phyloP scores from a whole-genome alignment of 2,329 filamentous ascomycete species.

The Trichoderma sp. region DNA sequence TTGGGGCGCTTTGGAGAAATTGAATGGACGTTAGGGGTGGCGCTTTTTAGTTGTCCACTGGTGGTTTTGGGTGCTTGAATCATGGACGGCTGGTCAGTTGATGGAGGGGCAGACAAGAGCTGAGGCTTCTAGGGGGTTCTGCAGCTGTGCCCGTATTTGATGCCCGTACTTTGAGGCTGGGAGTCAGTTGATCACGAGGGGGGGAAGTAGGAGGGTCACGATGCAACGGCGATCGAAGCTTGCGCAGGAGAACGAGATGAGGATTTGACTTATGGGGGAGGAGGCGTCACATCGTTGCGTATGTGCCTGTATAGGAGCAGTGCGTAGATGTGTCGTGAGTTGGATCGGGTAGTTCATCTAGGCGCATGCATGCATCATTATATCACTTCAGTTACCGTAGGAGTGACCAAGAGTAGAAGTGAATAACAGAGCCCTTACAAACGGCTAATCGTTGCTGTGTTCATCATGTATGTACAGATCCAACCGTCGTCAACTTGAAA shows the following conservation, averaged over 20 bases:
- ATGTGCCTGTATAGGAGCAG: not conserved
- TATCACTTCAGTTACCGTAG: not conserved
- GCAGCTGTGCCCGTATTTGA: not conserved
- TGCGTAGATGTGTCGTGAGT: not conserved
- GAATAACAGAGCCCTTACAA: not conserved
- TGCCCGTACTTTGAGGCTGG: not conserved
- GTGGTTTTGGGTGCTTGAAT: not conserved
- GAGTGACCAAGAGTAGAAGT: not conserved
- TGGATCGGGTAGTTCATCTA: not conserved
- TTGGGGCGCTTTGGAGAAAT: not conserved
- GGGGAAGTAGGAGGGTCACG: conserved; percentile 1
- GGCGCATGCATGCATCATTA: not conserved
- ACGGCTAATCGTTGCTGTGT: not conserved
- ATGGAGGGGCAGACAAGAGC: not conserved
- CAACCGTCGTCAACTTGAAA: not conserved
- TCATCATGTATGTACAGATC: not conserved
- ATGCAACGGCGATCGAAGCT: conserved; percentile 20
- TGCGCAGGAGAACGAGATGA: conserved; percentile 19
- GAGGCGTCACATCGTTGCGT: not conserved
- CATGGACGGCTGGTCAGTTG: not conserved
- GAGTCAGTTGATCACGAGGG: conserved; percentile 4
- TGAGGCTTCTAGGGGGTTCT: conserved; percentile 1
- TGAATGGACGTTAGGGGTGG: not conserved
- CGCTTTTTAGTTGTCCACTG: not conserved
- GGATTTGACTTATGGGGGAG: not conserved